Base-by-base conservation (phyloP, 345 rosid species). In the Linum lewisii region DNA sequence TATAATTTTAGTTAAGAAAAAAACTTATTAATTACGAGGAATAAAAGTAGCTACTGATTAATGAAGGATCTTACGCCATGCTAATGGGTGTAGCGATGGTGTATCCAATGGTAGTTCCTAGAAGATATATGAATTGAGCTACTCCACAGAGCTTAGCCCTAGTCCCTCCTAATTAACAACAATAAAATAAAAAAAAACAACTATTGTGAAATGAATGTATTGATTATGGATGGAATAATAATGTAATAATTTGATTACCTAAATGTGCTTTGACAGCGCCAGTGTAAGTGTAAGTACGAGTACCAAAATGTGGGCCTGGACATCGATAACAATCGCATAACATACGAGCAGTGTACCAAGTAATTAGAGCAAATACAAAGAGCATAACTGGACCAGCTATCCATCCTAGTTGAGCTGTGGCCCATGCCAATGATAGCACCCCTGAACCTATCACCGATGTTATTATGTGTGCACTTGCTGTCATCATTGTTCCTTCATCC, bases 401-500 rank as follows among this genome's bases (percentile, higher is more conserved):
- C 98, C 96, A 88, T 1, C 98, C 98, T 6, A 91, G 70, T 77
- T 91, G 96, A 0, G 98, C 92, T 15, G 70, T 82, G 4, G 92
- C 85, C 98, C 95, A 87, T 11, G 98, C 89, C 73, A 91, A 64
- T 7, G 94, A 78, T 57, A 91, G 63, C 65, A 87, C 96, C n/a
- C 98, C 98, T 21, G 92, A 87, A 6, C 94, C 98, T n/a, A 91
- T 91, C 68, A 91, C 96, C 0, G 96, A 94, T 0, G 98, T 91
- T 42, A 91, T 91, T 29, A 91, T 91, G 66, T 91, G 98, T 1
- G 96, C 88, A 61, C 91, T 84, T 0, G 88, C 96, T 7, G 90
- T 84, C 6, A 82, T 20, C 90, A 90, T 81, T 22, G 92, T 88
- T 54, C 98, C 98, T 91, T 52, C 58, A 66, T 10, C 5, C 52